phyloP scores from a whole-genome alignment of 805 yeast genomes.

The Monosporozyma solicola region DNA sequence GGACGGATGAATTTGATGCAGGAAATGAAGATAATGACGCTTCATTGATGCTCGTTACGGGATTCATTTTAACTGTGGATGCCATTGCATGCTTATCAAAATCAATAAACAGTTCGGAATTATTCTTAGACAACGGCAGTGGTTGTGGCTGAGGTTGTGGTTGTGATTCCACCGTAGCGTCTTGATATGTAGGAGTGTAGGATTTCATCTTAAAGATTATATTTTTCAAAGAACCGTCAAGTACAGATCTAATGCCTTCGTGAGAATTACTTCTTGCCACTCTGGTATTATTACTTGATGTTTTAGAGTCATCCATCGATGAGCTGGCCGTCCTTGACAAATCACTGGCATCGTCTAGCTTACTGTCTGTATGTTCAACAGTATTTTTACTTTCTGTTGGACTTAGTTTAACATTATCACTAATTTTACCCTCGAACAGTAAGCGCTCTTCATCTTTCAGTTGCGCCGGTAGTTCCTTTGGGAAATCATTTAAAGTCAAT shows the following conservation, averaged over 20 bases:
- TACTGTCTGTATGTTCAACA: not conserved
- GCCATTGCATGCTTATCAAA: constrained; percentile 2
- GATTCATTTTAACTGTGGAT: not conserved
- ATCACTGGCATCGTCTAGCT: not conserved
- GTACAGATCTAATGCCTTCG: constrained; percentile 22
- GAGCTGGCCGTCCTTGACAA: not conserved
- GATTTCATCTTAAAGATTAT: constrained; percentile 26
- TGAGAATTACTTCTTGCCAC: constrained; percentile 17
- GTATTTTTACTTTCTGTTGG: not conserved
- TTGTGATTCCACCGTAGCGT: not conserved
- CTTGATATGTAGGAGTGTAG: constrained; percentile 22
- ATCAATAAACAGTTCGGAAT: constrained; percentile 13
- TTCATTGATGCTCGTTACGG: not conserved
- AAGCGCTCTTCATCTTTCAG: constrained; percentile 10
- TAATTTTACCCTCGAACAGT: constrained; percentile 14
- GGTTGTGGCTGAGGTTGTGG: constrained; percentile 6
- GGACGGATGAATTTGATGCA: constrained; percentile 3
- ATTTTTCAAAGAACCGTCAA: constrained; percentile 25
- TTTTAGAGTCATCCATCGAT: not conserved
- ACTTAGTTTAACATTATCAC: constrained; percentile 17
- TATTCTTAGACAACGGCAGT: constrained; percentile 11
- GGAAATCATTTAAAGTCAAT: constrained; percentile 18
- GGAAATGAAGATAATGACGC: constrained; percentile 3
- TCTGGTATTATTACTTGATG: not conserved
- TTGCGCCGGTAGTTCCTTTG: constrained; percentile 13